Evolutionary conservation across 1,284 basidiomycete species (phyloP), one percentile per base, ranked within the genome.

Genomic region (Hypsizygus ulmarius): DNA sequence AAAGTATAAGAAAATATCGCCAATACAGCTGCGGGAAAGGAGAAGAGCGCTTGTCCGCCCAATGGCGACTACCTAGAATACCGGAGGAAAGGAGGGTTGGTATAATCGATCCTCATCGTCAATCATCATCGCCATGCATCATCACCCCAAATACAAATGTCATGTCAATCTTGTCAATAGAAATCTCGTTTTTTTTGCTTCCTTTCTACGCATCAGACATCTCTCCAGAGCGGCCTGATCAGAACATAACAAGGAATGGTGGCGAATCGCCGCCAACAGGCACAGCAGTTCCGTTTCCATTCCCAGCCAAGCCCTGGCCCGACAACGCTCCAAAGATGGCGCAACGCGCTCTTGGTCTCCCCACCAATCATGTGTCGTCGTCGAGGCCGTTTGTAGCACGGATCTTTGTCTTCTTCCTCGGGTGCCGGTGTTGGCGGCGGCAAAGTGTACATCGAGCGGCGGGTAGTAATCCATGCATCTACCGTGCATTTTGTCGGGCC

Each of bases 261-360:
- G 32, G 30, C 18, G 34, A 16, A 33, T 33, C 21, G 34, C 43
- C 43, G 39, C 39, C 19, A 33, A 45, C 43, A 45, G 15, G 33
- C 43, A 38, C 43, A 34, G 39, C 49, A 15, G 25, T 18, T 34
- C 43, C 39, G 21, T 27, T 37, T 3, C 12, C 39, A 38, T 34
- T 35, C 37, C 43, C 18, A 35, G 40, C 25, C 25, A 18, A 19
- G 36, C 41, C 38, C 45, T 14, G 43, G 28, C 16, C 35, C 32
- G 10, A 5, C 16, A n/a, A 8, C 11, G 14, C 35, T 25, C 47
- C 51, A 32, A 40, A 47, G 53, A 60, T 66, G 67, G 69, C 69
- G 67, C 67, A 47, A 10, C 34, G 67, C 69, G 67, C 67, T 69
- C 67, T 71, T 68, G 51, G 49, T 38, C 32, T 32, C 10, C 28